phyloP scores from a whole-genome alignment of 495 filamentous ascomycete species.

The Penicillium verhagenii region DNA sequence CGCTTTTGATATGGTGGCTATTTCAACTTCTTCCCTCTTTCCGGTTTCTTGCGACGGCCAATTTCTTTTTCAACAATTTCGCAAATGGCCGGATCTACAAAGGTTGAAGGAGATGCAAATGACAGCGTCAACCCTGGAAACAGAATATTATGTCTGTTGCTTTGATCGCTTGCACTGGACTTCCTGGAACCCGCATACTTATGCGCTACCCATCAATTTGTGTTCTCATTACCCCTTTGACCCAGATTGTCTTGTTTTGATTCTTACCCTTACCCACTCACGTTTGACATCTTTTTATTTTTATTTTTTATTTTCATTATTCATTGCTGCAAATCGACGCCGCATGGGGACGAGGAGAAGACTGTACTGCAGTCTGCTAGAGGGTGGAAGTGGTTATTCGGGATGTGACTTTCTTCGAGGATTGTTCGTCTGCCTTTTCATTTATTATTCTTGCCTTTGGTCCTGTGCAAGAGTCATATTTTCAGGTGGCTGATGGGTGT shows the following conservation, averaged over 20 bases:
- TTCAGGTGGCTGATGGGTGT: constrained; percentile 7
- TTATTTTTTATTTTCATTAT: constrained; percentile 6
- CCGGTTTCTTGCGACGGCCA: constrained; percentile 15
- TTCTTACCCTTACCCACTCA: constrained; percentile 14
- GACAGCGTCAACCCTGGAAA: constrained; percentile 25
- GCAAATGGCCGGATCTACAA: constrained; percentile 18
- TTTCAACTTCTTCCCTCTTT: constrained; percentile 31
- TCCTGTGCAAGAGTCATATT: constrained; percentile 1
- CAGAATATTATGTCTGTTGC: constrained; percentile 19
- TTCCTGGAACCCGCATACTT: constrained; percentile 22
- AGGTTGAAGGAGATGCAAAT: constrained; percentile 41
- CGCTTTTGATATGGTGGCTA: constrained; percentile 41
- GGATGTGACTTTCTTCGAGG: constrained; percentile 15
- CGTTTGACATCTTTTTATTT: constrained; percentile 4
- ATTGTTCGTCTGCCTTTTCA: constrained; percentile 9
- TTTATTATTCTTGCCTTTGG: constrained; percentile 12
- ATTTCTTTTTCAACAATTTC: constrained; percentile 1
- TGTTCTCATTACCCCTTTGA: constrained; percentile 11
- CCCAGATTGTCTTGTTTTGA: constrained; percentile 7
- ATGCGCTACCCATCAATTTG: constrained; percentile 17
- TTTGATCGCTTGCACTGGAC: constrained; percentile 23
- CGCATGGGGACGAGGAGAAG: constrained; percentile 29
- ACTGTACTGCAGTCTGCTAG: constrained; percentile 12
- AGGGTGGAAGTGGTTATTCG: constrained; percentile 7
- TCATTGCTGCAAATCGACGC: constrained; percentile 28